A percentile compares a stretch with the other conserved stretches of the same genome.
These are phyloP conservation scores for Apophysomyces elegans DNA, from an alignment of 371 early-diverging fungal species.

Conservation along the genomic window DNA sequence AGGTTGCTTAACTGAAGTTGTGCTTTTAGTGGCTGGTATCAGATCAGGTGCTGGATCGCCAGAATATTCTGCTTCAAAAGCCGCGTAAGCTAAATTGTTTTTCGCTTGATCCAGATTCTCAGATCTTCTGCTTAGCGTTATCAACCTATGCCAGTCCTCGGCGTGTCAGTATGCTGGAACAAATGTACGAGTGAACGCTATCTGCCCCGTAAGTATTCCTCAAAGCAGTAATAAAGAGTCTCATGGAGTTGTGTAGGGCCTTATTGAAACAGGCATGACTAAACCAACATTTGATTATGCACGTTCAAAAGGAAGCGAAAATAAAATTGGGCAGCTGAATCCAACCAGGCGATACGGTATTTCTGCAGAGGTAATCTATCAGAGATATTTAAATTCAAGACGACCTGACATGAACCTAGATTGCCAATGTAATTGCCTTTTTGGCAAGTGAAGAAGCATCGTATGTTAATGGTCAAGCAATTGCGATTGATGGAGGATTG, in stretches of 20 bases:
- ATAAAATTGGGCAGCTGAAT: conserved; percentile 62
- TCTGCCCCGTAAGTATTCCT: conserved; percentile 53
- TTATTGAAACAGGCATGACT: conserved; percentile 66
- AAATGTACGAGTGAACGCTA: conserved; percentile 61
- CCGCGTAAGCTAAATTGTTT: conserved; percentile 36
- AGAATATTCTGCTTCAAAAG: conserved; percentile 53
- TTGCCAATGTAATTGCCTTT: conserved; percentile 57
- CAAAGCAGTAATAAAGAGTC: not conserved
- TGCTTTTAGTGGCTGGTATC: conserved; percentile 44
- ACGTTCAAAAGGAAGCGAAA: conserved; percentile 39
- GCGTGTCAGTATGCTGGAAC: conserved; percentile 54
- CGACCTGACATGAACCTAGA: conserved; percentile 22
- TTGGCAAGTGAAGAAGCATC: conserved; percentile 61
- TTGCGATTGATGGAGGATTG: conserved; percentile 62
- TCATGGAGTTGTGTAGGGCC: conserved; percentile 32
- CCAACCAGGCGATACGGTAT: conserved; percentile 54
- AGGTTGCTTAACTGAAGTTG: not conserved
- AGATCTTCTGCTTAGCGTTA: conserved; percentile 33
- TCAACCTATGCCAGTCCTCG: conserved; percentile 55
- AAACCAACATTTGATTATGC: conserved; percentile 55
- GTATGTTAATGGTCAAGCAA: conserved; percentile 61
- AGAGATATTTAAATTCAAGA: not conserved
- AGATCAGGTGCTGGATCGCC: conserved; percentile 51
- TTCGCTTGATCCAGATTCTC: not conserved
- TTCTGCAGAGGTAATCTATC: conserved; percentile 38